Evolutionary conservation across 2,329 filamentous ascomycete species (phyloP).

Genomic region (Aspergillus puulaauensis): DNA sequence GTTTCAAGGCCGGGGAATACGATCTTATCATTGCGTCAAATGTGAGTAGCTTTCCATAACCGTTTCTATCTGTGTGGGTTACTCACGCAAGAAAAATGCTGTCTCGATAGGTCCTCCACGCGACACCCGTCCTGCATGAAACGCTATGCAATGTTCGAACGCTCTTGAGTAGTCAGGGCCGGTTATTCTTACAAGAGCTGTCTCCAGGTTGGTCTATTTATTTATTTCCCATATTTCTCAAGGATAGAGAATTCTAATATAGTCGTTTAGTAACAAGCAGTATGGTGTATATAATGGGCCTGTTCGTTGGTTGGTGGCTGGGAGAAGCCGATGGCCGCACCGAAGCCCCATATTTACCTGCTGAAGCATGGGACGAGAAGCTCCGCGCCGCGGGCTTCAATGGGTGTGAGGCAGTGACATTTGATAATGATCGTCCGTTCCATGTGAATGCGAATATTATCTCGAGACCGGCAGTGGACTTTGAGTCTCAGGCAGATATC

Average conservation of each 20-base stretch:
- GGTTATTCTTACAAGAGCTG: slow-evolving; percentile 47
- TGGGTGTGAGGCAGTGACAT: background rate
- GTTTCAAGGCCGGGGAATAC: slow-evolving; percentile 26
- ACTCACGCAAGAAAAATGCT: background rate
- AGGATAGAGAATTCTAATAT: background rate
- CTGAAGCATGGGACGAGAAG: background rate
- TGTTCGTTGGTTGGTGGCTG: background rate
- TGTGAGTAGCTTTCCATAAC: slow-evolving; percentile 10
- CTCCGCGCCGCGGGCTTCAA: background rate
- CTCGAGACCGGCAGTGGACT: background rate
- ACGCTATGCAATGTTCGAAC: slow-evolving; percentile 18
- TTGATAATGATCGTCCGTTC: background rate
- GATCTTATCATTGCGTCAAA: slow-evolving; percentile 37
- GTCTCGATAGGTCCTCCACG: slow-evolving; percentile 13
- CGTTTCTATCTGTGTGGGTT: background rate
- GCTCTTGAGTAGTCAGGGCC: slow-evolving; percentile 42
- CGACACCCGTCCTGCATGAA: slow-evolving; percentile 6
- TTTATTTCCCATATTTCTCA: background rate
- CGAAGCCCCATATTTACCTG: background rate
- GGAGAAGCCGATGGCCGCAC: background rate
- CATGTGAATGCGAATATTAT: background rate
- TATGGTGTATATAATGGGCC: background rate
- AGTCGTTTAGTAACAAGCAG: background rate
- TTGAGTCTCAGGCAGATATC: background rate
- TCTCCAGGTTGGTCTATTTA: slow-evolving; percentile 8